These are phyloP conservation scores for Ramalina intermedia DNA, from an alignment of 495 filamentous ascomycete species.

Conservation along the genomic window DNA sequence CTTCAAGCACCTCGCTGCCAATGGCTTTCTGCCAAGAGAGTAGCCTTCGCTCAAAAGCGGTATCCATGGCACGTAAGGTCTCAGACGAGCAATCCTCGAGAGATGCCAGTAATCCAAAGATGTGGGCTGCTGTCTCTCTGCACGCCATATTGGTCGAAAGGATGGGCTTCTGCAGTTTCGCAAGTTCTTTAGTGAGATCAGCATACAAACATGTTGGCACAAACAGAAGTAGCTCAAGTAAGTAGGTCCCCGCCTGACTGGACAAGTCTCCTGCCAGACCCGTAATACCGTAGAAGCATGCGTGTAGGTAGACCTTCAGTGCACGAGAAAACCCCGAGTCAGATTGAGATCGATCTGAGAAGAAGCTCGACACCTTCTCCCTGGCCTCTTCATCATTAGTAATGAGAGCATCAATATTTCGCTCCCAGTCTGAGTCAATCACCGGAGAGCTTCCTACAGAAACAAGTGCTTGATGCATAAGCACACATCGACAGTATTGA, in stretches of 20 bases:
- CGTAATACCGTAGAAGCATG: constrained; percentile 45
- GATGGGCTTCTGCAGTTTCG: constrained; percentile 41
- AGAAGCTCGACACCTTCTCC: constrained; percentile 37
- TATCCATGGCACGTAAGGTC: constrained; percentile 25
- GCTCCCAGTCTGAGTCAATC: constrained; percentile 74
- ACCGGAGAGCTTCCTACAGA: constrained; percentile 33
- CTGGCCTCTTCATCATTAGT: constrained; percentile 49
- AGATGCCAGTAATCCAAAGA: constrained; percentile 66
- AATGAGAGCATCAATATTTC: constrained; percentile 55
- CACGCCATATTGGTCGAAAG: constrained; percentile 53
- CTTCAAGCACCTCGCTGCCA: constrained; percentile 43
- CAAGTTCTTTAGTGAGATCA: constrained; percentile 30
- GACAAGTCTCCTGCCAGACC: constrained; percentile 30
- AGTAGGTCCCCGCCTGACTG: constrained; percentile 41
- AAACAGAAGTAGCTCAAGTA: constrained; percentile 55
- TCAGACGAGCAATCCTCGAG: constrained; percentile 34
- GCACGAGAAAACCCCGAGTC: not conserved
- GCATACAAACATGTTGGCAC: constrained; percentile 37
- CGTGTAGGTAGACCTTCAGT: constrained; percentile 31
- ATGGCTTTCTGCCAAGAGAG: constrained; percentile 40
- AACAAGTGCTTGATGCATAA: constrained; percentile 56
- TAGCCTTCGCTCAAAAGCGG: constrained; percentile 26
- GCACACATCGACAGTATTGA: constrained; percentile 55
- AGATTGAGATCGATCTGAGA: constrained; percentile 20
- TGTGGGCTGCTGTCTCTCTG: constrained; percentile 46